Base-by-base conservation (phyloP, 140 eudicot species). In the Cichorium intybus region DNA sequence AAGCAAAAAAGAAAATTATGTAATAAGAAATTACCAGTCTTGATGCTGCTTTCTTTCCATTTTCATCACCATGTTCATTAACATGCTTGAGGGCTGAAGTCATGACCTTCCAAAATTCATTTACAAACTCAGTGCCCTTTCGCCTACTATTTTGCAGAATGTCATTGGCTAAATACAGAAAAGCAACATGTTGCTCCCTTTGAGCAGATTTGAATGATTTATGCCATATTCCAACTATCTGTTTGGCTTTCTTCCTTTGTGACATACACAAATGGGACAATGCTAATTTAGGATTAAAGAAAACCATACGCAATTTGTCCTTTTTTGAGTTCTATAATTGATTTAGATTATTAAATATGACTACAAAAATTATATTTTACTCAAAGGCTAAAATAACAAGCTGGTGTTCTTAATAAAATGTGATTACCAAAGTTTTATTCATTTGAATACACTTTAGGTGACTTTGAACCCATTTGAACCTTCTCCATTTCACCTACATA, bases 71-170 rank as follows among this genome's bases (percentile, higher is more conserved):
- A 70, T 76, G 77, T 23, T 78, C 90, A 75, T 83, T 75, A 62
- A 85, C 95, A 72, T 62, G 69, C 87, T 85, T 92, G 26, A 92
- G 84, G 51, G 87, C 83, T 54, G 87, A 63, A 34, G 98, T 96
- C 68, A 92, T 92, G 64, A 88, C 87, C 69, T 88, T 92, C 98
- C 96, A 92, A 69, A 92, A 92, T 55, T 92, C 98, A 77, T 85
- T 88, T 45, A 92, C 96, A 75, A 82, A 92, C 73, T 92, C 98
- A 43, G 73, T 85, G 53, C 98, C 98, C 73, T 85, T 85, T 12
- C 98, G 85, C 79, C 95, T 83, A 76, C 96, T 88, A 78, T 88
- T 92, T 76, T 92, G 98, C 80, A 92, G 70, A 59, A 92, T 92
- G 74, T 92, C 98, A 85, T 92, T 92, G 41, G 98, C 81, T 79